Evolutionary conservation across 163 green algal species (phyloP).

Genomic region (Smithsoniella earleae): DNA sequence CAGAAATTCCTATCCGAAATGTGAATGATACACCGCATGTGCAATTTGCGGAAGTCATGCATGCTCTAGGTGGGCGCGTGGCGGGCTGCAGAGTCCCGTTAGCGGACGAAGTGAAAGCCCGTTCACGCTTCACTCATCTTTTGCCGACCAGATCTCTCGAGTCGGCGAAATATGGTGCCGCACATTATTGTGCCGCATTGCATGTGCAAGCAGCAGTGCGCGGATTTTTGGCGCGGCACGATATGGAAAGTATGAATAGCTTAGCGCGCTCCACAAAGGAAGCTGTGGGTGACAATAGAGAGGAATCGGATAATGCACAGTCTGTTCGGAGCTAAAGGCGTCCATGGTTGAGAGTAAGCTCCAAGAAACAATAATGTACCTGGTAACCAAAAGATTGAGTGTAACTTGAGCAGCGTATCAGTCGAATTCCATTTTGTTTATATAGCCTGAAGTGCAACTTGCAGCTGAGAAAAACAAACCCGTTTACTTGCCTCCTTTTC

Average conservation of each 20-base stretch:
- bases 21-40: conserved; percentile 35
- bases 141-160: conserved; percentile 36
- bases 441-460: too few relatives aligned
- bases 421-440: too few relatives aligned
- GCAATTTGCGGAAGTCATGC: conserved; percentile 65
- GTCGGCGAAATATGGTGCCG: conserved; percentile 49
- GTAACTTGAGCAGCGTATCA: too few relatives aligned
- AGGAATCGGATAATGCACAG: too few relatives aligned
- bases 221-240: conserved; percentile 52
- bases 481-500: too few relatives aligned
- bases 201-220: conserved; percentile 60
- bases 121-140: conserved; percentile 2
- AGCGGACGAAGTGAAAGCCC: conserved; percentile 48
- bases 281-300: too few relatives aligned
- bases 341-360: too few relatives aligned
- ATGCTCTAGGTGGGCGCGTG: conserved; percentile 54
- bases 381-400: too few relatives aligned
- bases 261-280: too few relatives aligned
- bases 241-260: conserved; percentile 37
- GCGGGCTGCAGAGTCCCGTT: conserved; percentile 46
- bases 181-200: conserved; percentile 56
- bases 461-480: too few relatives aligned
- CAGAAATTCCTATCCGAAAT: conserved; percentile 54
- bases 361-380: too few relatives aligned
- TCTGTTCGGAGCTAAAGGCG: too few relatives aligned